Conservation (phyloP, 2,329 filamentous ascomycete genomes). For the Ascocoryne sarcoides region DNA sequence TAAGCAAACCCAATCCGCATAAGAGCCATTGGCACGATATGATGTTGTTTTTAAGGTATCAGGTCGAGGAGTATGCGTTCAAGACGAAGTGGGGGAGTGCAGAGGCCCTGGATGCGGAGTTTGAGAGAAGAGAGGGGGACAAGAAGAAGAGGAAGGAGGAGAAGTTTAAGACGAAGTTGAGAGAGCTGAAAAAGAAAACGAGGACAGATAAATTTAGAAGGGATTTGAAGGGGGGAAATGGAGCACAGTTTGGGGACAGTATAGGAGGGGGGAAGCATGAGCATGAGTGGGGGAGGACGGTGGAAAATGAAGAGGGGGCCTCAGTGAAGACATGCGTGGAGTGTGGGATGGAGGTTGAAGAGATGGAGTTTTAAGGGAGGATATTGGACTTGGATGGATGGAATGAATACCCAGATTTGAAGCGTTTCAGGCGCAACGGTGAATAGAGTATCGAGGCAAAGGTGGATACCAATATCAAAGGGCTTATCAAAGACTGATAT, state of each 20-base stretch:
- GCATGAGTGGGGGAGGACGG: slow-evolving; percentile 73
- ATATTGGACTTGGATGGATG: too few species aligned
- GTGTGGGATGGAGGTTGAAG: slow-evolving; percentile 73
- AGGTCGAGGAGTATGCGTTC: slow-evolving; percentile 92
- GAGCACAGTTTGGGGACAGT: slow-evolving; percentile 63
- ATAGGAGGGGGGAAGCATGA: slow-evolving; percentile 67
- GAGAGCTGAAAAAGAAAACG: slow-evolving; percentile 88
- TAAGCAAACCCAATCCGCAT: slow-evolving; percentile 87
- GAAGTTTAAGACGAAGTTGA: slow-evolving; percentile 83
- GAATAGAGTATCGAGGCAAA: too few species aligned
- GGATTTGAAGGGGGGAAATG: slow-evolving; percentile 46
- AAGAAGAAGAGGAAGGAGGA: slow-evolving; percentile 81
- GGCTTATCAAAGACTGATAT: too few species aligned
- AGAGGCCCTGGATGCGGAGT: slow-evolving; percentile 81
- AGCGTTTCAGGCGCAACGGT: too few species aligned
- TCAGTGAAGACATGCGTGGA: slow-evolving; percentile 71
- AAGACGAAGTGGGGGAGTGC: slow-evolving; percentile 82
- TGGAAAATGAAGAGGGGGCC: slow-evolving; percentile 63
- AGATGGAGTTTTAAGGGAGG: slow-evolving; percentile 41
- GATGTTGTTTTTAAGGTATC: slow-evolving; percentile 91
- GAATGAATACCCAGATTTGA: too few species aligned
- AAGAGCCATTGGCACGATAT: slow-evolving; percentile 97
- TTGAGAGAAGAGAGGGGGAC: slow-evolving; percentile 66
- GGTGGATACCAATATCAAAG: too few species aligned
- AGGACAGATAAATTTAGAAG: slow-evolving; percentile 81